Evolutionary conservation across 768 basidiomycete species (phyloP).

Genomic region (Leccinum subtestaceum): DNA sequence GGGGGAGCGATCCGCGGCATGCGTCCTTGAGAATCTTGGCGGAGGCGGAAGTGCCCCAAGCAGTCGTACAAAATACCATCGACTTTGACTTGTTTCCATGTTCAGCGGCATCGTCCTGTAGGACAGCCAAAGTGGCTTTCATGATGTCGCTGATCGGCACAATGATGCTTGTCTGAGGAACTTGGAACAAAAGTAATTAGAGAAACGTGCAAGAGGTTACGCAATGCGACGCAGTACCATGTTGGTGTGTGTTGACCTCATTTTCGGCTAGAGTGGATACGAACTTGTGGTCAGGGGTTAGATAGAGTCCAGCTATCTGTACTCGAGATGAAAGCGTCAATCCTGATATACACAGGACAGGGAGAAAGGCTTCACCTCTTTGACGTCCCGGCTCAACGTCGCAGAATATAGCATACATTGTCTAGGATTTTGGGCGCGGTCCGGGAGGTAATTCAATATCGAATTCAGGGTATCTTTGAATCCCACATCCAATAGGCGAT

Average conservation of each 20-base stretch:
- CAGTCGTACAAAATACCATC: conserved; percentile 70
- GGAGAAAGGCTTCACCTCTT: conserved; percentile 36
- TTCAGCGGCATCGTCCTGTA: conserved; percentile 34
- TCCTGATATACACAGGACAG: neutral
- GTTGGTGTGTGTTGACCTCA: conserved; percentile 60
- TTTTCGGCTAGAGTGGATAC: conserved; percentile 57
- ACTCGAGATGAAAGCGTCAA: neutral
- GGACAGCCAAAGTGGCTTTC: conserved; percentile 39
- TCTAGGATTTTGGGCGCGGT: conserved; percentile 49
- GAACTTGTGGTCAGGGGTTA: conserved; percentile 37
- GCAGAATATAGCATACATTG: conserved; percentile 73
- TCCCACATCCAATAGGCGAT: conserved; percentile 70
- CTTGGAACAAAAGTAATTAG: conserved; percentile 25
- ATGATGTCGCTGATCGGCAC: conserved; percentile 42
- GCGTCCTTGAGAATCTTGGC: conserved; percentile 35
- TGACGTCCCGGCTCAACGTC: conserved; percentile 70
- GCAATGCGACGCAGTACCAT: conserved; percentile 37
- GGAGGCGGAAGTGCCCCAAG: conserved; percentile 50
- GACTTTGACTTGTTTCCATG: conserved; percentile 37
- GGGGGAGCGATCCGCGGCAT: conserved; percentile 30
- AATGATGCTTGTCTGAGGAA: conserved; percentile 46
- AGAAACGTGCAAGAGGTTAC: neutral
- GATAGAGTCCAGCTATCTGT: conserved; percentile 29
- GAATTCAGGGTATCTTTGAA: conserved; percentile 68
- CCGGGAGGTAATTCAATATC: conserved; percentile 46